Evolutionary conservation across 352 stramenopile genomes (phyloP).

Genomic region (Pythium folliculosum): DNA sequence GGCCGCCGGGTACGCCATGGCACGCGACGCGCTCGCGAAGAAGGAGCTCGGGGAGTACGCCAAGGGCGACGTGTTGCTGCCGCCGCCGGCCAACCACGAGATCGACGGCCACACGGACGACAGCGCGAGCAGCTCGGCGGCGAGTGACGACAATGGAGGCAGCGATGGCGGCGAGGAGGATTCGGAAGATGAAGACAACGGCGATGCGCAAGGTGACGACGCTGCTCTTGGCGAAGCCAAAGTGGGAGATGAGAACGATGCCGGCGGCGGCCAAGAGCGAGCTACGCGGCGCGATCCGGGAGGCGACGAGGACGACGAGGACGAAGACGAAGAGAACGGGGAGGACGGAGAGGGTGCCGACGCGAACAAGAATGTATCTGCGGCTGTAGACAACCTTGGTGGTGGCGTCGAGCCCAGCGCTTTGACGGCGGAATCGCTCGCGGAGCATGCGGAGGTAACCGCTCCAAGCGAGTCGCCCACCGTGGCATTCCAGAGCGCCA

Average conservation of each 20-base stretch:
- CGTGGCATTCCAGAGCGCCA: constrained; percentile 30
- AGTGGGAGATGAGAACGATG: not conserved
- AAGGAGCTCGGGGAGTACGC: constrained; percentile 40
- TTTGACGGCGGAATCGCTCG: constrained; percentile 28
- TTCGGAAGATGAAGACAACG: constrained; percentile 14
- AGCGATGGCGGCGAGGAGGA: constrained; percentile 24
- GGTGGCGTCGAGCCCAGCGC: not conserved
- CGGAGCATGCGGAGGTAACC: constrained; percentile 29
- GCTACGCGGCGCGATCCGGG: not conserved
- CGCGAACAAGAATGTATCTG: constrained; percentile 15
- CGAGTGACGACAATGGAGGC: constrained; percentile 47
- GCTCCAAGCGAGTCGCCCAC: constrained; percentile 20
- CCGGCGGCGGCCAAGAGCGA: no score
- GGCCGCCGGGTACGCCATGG: constrained; percentile 57
- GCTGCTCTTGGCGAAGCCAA: constrained; percentile 12
- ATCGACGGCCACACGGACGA: constrained; percentile 83
- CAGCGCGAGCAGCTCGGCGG: constrained; percentile 66
- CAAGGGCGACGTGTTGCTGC: constrained; percentile 53
- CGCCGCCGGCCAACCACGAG: constrained; percentile 55
- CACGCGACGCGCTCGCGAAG: constrained; percentile 30
- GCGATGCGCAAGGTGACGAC: constrained; percentile 15
- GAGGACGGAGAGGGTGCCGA: constrained; percentile 17
- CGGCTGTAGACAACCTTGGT: not conserved
- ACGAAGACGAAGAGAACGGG: constrained; percentile 21
- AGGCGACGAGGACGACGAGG: not conserved